Evolutionary conservation across 257 asterid genomes (phyloP), one percentile per base, ranked within the genome.

Genomic region (Eucommia ulmoides): DNA sequence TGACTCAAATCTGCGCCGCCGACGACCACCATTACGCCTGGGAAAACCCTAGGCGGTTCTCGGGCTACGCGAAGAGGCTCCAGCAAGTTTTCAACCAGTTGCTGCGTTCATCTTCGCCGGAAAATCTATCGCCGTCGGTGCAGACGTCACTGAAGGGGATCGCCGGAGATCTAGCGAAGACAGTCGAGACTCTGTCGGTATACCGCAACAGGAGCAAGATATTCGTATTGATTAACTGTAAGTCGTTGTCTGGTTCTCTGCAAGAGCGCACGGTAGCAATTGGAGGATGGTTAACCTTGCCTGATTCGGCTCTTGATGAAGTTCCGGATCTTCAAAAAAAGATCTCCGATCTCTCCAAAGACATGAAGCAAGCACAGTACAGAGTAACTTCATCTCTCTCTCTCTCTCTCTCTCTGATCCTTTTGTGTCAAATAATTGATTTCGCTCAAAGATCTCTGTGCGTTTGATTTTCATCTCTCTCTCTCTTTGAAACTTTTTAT

Each of bases 311-410:
- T 25, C 49, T 58, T 22, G 53, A 49, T 3, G 52, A 24, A 23
- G 24, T 8, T 2, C 48, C 65, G 23, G 57, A 58, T 33, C 62
- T 65, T 44, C 71, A 41, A 3, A 58, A 26, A 17, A 65, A 58
- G 52, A 48, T 58, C 2, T 29, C 59, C 45, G 58, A 58, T 41
- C 65, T 65, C 41, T 65, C 71, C 1, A 38, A 44, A 38, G 71
- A 58, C 22, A 65, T 65, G 71, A 65, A 65, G 23, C 62, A 46
- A 46, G 65, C 71, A n/a, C 61, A 38, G 8, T 58, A 52, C 29
- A 48, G 23, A 23, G 71, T 65, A 59, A 11, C 18, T 19, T 17
- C 20, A 12, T 4, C 15, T 53, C 16, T 14, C 56, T 35, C 21
- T 58, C 64, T 50, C 19, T 2, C 22, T 11, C n/a, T n/a, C n/a